Base-by-base conservation (phyloP, 345 rosid genomes). In the Cochlearia excelsa region DNA sequence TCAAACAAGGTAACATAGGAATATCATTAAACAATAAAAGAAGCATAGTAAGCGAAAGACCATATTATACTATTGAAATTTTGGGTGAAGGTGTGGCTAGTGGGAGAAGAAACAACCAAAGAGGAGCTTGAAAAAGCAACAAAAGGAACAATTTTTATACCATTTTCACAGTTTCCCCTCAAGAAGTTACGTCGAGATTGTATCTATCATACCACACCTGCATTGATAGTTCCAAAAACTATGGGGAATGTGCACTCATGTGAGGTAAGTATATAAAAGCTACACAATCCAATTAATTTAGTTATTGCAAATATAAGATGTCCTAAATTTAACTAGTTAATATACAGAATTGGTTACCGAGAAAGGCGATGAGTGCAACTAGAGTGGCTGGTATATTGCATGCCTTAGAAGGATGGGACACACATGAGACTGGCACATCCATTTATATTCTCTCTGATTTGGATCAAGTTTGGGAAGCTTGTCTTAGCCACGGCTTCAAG, bases 341-440 rank as follows among this genome's bases (percentile, higher is more conserved):
- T 4, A 1, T 6, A 38, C 80, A 84, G 90, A 79, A 84, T 27
- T 84, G 86, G 90, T 16, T 81, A 65, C 80, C 80, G 7, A 77
- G 83, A 48, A 79, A 71, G 49, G 81, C 69, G 54, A 75, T 80
- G 75, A 82, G 87, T 70, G 84, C 82, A n/a, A 74, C 78, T 75
- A 75, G 87, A 45, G 73, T 76, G 38, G 82, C 78, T 1, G 86
- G 84, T 30, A 72, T 81, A 59, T 27, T 84, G 30, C 90, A 81
- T 48, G 81, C 79, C 30, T 61, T 78, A 26, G 84, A 84, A 73
- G 82, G 75, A 43, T 79, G 80, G 81, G 46, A 60, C 29, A 44
- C 44, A 30, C 75, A 81, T 30, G 86, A 84, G 65, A 28, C 23
- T 16, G 23, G 23, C 23, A 16, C 54, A 44, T 67, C 72, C 23